Evolutionary conservation across 2,329 filamentous ascomycete genomes (phyloP).

Genomic region (Periconia sp.): DNA sequence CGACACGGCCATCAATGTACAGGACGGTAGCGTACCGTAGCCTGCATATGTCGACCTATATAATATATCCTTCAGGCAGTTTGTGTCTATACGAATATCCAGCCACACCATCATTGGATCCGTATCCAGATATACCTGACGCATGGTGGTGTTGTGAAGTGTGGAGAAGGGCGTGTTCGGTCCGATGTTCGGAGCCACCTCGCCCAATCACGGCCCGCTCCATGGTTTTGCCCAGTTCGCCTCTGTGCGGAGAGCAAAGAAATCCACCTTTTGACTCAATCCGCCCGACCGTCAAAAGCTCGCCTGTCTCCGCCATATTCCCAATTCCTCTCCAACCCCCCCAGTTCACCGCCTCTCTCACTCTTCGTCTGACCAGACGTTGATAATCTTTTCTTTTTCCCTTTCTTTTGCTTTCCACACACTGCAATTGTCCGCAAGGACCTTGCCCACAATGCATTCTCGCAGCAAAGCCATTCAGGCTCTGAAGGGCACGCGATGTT

Average conservation of each 20-base stretch:
- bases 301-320: constrained; percentile 8
- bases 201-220: neutral
- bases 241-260: neutral
- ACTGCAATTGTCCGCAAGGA: constrained; percentile 5
- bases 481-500: constrained; percentile 44
- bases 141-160: neutral
- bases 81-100: neutral
- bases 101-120: neutral
- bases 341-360: constrained; percentile 14
- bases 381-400: constrained; percentile 1
- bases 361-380: constrained; percentile 2
- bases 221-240: neutral
- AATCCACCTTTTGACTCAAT: constrained; percentile 18
- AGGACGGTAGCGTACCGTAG: neutral
- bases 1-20: too few relatives aligned
- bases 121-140: neutral
- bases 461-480: constrained; percentile 39
- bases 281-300: neutral
- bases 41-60: neutral
- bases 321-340: constrained; percentile 9
- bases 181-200: neutral
- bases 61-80: neutral
- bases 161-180: too few relatives aligned
- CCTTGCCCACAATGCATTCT: constrained; percentile 31
- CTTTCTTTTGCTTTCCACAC: neutral